phyloP scores from a whole-genome alignment of 768 basidiomycete genomes.

The Lentinula detonsa region DNA sequence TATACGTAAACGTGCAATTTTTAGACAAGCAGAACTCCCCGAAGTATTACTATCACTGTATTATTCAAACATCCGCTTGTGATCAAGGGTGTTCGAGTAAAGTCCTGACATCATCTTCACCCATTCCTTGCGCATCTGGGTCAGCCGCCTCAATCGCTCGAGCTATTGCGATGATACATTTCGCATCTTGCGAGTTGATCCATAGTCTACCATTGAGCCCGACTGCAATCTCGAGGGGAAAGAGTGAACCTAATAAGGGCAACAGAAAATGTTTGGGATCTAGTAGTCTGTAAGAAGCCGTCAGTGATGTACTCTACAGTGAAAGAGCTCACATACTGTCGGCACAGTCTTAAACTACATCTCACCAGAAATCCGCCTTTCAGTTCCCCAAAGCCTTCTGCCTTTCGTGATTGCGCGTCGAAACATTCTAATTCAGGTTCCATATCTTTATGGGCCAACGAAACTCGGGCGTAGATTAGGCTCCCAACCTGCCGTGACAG shows the following conservation, averaged over 20 bases:
- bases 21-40: neutral
- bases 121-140: constrained; percentile 63
- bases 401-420: constrained; percentile 86
- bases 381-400: constrained; percentile 91
- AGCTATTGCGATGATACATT: constrained; percentile 67
- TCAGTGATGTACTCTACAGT: neutral
- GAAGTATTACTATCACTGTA: neutral
- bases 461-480: constrained; percentile 87
- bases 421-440: constrained; percentile 98
- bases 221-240: constrained; percentile 84
- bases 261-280: constrained; percentile 80
- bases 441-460: constrained; percentile 94
- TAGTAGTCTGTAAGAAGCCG: constrained; percentile 41
- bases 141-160: constrained; percentile 82
- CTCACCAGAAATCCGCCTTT: constrained; percentile 81
- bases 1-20: too few species aligned
- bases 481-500: constrained; percentile 67
- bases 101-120: constrained; percentile 42
- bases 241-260: constrained; percentile 69
- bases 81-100: constrained; percentile 31
- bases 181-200: constrained; percentile 70
- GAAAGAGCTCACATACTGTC: constrained; percentile 53
- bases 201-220: constrained; percentile 93
- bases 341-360: constrained; percentile 80
- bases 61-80: neutral